Evolutionary conservation across 495 filamentous ascomycete genomes (phyloP).

Genomic region (Aspergillus saccharolyticus): DNA sequence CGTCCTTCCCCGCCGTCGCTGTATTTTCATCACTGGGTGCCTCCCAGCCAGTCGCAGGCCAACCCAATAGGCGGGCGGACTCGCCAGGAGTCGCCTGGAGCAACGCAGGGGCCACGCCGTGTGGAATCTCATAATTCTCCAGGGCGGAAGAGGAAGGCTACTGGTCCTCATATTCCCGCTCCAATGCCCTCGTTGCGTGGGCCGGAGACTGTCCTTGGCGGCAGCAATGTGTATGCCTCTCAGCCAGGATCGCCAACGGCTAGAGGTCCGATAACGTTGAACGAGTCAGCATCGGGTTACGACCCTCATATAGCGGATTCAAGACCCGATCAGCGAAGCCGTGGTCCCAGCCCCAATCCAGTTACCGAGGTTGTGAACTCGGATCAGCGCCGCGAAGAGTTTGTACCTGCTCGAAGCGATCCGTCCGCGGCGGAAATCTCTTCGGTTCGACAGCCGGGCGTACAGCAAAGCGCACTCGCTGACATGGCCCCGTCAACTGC

Average conservation of each 20-base stretch:
- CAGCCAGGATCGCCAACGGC: constrained; percentile 10
- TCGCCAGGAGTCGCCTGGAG: constrained; percentile 23
- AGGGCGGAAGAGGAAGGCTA: constrained; percentile 40
- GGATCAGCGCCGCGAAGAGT: neutral
- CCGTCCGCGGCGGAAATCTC: neutral
- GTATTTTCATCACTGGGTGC: constrained; percentile 91
- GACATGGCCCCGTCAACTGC: neutral
- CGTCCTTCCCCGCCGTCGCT: constrained; percentile 62
- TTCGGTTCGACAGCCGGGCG: neutral
- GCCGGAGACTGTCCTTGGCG: constrained; percentile 1
- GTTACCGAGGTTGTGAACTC: neutral
- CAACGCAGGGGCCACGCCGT: constrained; percentile 23
- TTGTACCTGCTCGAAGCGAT: neutral
- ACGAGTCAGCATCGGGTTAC: constrained; percentile 8
- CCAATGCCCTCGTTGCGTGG: constrained; percentile 31
- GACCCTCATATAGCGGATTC: neutral
- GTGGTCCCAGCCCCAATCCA: neutral
- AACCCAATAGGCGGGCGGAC: constrained; percentile 26
- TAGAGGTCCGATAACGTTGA: neutral
- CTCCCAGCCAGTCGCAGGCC: constrained; percentile 51
- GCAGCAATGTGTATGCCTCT: constrained; percentile 4
- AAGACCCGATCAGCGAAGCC: neutral
- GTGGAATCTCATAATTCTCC: constrained; percentile 36
- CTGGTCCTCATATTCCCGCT: constrained; percentile 31
- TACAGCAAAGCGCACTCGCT: neutral